Evolutionary conservation across 2,329 filamentous ascomycete genomes (phyloP).

Genomic region (Alternaria postmessia): DNA sequence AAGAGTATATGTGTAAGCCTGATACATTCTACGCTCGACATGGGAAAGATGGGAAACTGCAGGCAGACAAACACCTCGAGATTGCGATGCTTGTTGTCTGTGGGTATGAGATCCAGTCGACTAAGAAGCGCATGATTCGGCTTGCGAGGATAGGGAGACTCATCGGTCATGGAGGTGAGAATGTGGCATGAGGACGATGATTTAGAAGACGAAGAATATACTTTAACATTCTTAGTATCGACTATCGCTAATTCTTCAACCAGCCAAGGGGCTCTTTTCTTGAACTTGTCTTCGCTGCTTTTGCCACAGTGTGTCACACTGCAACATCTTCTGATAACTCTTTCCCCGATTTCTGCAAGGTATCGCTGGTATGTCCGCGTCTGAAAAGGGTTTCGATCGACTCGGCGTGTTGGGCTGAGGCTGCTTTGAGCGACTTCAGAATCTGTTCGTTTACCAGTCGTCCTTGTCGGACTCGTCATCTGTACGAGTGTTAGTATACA

Average conservation of each 20-base stretch:
- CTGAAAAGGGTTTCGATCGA: not conserved
- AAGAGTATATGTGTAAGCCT: not conserved
- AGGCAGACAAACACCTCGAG: not conserved
- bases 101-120: not conserved
- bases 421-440: not conserved
- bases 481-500: constrained; percentile 52
- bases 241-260: not conserved
- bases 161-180: not conserved
- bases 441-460: constrained; percentile 65
- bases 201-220: constrained; percentile 9
- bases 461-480: constrained; percentile 81
- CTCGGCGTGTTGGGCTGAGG: not conserved
- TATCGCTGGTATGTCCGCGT: not conserved
- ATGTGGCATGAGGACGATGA: not conserved
- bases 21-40: not conserved
- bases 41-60: not conserved
- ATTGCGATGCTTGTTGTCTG: not conserved
- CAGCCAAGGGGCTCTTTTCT: not conserved
- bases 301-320: not conserved
- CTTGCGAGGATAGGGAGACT: not conserved
- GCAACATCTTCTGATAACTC: not conserved
- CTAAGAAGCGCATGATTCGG: not conserved
- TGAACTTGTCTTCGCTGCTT: not conserved
- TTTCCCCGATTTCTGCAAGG: not conserved
- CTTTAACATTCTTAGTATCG: constrained; percentile 14